Evolutionary conservation across 495 filamentous ascomycete species (phyloP).

Genomic region (Aspergillus carlsbadensis): DNA sequence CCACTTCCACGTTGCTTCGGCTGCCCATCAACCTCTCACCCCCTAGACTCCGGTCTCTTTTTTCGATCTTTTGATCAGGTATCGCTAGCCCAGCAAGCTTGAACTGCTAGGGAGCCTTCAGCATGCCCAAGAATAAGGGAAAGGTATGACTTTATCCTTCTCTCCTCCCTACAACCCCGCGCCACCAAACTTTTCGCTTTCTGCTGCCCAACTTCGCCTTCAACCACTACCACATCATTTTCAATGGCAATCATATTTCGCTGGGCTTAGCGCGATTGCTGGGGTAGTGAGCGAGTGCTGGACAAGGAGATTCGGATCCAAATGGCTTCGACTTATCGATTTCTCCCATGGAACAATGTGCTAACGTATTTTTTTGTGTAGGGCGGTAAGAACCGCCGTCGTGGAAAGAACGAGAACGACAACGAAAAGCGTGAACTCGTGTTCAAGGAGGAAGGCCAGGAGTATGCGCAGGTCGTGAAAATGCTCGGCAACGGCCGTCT

Average conservation of each 20-base stretch:
- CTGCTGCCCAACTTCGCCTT: constrained; percentile 12
- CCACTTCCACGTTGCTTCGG: constrained; percentile 19
- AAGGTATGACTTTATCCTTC: constrained; percentile 62
- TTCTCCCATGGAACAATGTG: not conserved
- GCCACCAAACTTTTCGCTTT: constrained; percentile 27
- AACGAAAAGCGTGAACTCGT: constrained; percentile 98
- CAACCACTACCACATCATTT: not conserved
- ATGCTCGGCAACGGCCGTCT: constrained; percentile 98
- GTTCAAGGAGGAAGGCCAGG: constrained; percentile 99
- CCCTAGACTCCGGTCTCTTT: constrained; percentile 3
- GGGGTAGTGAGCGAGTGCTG: not conserved
- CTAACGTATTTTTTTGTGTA: constrained; percentile 41
- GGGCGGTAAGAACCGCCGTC: constrained; percentile 97
- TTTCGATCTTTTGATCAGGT: constrained; percentile 10
- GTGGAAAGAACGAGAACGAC: constrained; percentile 99
- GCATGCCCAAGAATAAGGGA: constrained; percentile 98
- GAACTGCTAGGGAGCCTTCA: constrained; percentile 34
- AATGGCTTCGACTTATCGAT: not conserved
- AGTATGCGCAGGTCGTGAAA: constrained; percentile 98
- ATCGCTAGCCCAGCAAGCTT: constrained; percentile 24
- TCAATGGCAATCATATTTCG: not conserved
- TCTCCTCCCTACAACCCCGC: constrained; percentile 25
- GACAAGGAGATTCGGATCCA: not conserved
- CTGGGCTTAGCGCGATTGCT: not conserved
- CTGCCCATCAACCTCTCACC: constrained; percentile 15